Evolutionary conservation across 1,284 basidiomycete genomes (phyloP), one percentile per base, ranked within the genome.

Genomic region (Calocybe gambosa): DNA sequence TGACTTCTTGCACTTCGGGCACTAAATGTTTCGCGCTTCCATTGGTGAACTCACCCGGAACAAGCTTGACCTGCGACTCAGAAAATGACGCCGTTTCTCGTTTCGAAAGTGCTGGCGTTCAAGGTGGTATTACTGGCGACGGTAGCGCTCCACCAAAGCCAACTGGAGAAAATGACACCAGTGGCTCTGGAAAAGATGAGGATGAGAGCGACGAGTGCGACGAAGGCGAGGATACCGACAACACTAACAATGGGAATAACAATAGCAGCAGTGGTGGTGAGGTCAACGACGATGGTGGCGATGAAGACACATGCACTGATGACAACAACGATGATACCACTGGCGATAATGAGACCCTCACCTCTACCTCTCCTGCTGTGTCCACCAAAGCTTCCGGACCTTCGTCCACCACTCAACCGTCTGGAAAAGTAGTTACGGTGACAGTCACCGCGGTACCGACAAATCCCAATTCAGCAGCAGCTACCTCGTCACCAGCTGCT

Each of bases 11-110:
- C 60, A 47, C 67, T 5, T 53, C 51, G 16, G 66, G 61, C 15
- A 60, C 65, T 2, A 59, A 56, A 12, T 82, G 80, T 58, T 66
- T 71, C 45, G 76, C 76, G 1, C 67, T 80, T 23, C 80, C 80
- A 0, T 64, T 77, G 33, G 69, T 77, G 20, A 73, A 74, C 55
- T 68, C 66, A 46, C 55, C 69, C 15, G 78, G 78, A 16, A 76
- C 74, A 0, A 69, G 62, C 51, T 51, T 80, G 35, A 55, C 64
- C 31, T 82, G 79, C 57, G 70, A 71, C 38, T 67, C 66, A 2
- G 36, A 64, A 43, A 56, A 47, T 4, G 75, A 76, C 55, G 73
- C 71, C 2, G 45, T 56, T 4, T 55, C 62, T 2, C 66, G 72
- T 6, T 73, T 81, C 51, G 51, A 61, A 15, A 65, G 58, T 26